Base-by-base conservation (phyloP, 2,329 filamentous ascomycete species). In the Cercospora brassicicola region DNA sequence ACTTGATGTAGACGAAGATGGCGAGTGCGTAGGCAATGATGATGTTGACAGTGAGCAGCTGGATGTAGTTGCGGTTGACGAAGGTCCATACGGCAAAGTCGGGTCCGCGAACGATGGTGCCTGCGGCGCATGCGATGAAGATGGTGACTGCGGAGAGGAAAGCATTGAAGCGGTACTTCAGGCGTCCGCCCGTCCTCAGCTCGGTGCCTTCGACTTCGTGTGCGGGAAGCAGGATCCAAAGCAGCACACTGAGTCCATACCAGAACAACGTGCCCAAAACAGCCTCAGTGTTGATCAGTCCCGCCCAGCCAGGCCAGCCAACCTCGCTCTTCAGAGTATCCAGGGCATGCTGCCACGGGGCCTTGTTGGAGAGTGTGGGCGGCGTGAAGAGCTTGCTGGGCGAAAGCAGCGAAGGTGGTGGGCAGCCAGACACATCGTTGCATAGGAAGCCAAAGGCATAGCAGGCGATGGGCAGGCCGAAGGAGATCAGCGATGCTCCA, bases 351-450 rank as follows among this genome's bases (percentile, higher is more conserved):
- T 74, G 64, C 73, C 72, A 75, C 9, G 71, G 70, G 1, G 75
- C 73, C 53, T 78, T 72, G n/a, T 73, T 74, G 5, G 76, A 76
- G 13, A 74, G 67, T 1, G 65, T 42, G 4, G 74, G 71, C 26
- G 74, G 62, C 2, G 75, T 72, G 72, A 78, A 78, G 68, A 97
- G 82, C 8, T 87, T 90, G 66, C 86, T 89, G 33, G 91, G 93
- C 73, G 86, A 85, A 42, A 96, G 85, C 8, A 94, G 84, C 3
- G 91, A 93, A 3, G 94, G 93, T 2, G 92, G 90, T 57, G 94
- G 95, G 78, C 95, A 98, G 67, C 95, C 94, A 8, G 92, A 90
- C 71, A 96, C 84, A 79, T 98, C 94, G 82, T 97, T 98, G 86
- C 94, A 97, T 75, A 90, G 84, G 77, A 97, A 96, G 57, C 89